These are phyloP conservation scores for Pseudocercospora cruenta DNA, from an alignment of 2,329 filamentous ascomycete species.

Conservation along the genomic window DNA sequence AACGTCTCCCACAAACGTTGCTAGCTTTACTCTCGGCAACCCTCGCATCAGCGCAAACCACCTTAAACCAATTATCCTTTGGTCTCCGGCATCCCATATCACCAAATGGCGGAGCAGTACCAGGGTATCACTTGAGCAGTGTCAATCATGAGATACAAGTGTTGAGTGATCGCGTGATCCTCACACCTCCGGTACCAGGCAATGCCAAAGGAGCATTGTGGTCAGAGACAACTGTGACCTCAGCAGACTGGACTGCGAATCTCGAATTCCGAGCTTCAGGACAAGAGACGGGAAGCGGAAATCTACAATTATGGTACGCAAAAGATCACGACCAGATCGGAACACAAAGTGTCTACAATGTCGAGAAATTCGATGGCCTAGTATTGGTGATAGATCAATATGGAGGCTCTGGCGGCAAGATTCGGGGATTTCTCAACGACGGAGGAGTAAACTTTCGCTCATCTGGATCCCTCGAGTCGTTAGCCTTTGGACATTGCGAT, in stretches of 20 bases:
- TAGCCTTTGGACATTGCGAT: slow-evolving; percentile 91
- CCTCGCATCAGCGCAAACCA: slow-evolving; percentile 32
- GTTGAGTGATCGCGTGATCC: slow-evolving; percentile 86
- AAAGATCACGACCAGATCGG: slow-evolving; percentile 67
- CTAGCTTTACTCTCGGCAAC: slow-evolving; percentile 26
- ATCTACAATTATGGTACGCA: slow-evolving; percentile 91
- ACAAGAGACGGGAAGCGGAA: slow-evolving; percentile 81
- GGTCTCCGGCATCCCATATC: slow-evolving; percentile 73
- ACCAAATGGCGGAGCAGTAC: slow-evolving; percentile 58
- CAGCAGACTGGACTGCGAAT: slow-evolving; percentile 71
- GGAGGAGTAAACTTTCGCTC: slow-evolving; percentile 77
- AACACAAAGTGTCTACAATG: slow-evolving; percentile 80
- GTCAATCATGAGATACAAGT: slow-evolving; percentile 61
- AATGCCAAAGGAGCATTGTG: slow-evolving; percentile 83
- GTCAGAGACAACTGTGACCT: slow-evolving; percentile 66
- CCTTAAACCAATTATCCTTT: slow-evolving; percentile 63
- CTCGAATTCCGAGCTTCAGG: slow-evolving; percentile 87
- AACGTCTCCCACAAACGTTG: slow-evolving; percentile 20
- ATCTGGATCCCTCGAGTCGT: slow-evolving; percentile 75
- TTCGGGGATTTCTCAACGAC: slow-evolving; percentile 94
- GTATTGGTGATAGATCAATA: slow-evolving; percentile 84
- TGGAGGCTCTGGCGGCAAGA: slow-evolving; percentile 74
- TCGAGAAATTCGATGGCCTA: slow-evolving; percentile 84
- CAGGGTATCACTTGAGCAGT: slow-evolving; percentile 59
- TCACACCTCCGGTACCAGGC: slow-evolving; percentile 86